These are phyloP conservation scores for Citrus australasica DNA, from an alignment of 345 rosid genomes.

Conservation along the genomic window DNA sequence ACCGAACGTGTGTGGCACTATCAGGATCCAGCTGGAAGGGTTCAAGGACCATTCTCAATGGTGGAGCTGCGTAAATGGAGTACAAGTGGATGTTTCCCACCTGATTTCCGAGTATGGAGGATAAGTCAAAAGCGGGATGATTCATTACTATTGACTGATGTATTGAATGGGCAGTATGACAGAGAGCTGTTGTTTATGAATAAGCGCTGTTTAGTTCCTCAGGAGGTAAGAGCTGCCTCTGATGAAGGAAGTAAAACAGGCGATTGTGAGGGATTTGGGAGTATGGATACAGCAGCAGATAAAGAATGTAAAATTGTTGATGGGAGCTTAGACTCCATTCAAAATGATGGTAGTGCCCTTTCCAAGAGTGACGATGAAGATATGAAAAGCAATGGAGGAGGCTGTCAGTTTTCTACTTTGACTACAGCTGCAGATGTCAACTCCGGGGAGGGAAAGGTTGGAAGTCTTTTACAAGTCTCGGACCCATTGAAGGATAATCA, in stretches of 20 bases:
- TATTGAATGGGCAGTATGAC: conserved; percentile 40
- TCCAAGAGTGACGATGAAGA: conserved; percentile 24
- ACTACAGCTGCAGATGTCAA: conserved; percentile 29
- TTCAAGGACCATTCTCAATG: conserved; percentile 88
- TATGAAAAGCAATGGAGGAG: conserved; percentile 29
- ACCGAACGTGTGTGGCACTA: conserved; percentile 69
- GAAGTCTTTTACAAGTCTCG: conserved; percentile 20
- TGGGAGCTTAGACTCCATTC: conserved; percentile 22
- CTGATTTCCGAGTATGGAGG: conserved; percentile 72
- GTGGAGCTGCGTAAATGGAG: conserved; percentile 74
- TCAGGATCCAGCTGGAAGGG: conserved; percentile 72
- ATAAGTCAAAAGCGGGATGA: conserved; percentile 52
- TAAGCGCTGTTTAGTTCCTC: conserved; percentile 12
- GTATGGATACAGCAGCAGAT: conserved; percentile 4
- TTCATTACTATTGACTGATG: conserved; percentile 76
- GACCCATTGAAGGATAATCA: conserved; percentile 30
- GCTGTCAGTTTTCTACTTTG: conserved; percentile 37
- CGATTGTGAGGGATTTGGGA: conserved; percentile 21
- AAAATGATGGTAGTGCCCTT: conserved; percentile 27
- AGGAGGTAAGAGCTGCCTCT: conserved; percentile 16
- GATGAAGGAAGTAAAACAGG: conserved; percentile 22
- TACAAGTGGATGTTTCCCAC: conserved; percentile 66
- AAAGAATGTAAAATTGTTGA: conserved; percentile 27
- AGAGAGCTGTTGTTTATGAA: conserved; percentile 25
- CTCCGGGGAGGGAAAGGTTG: conserved; percentile 29